A percentile compares a stretch with the other conserved stretches of the same genome.
These are phyloP conservation scores for Hypholoma fasciculare DNA, from an alignment of 768 basidiomycete genomes.

Conservation along the genomic window DNA sequence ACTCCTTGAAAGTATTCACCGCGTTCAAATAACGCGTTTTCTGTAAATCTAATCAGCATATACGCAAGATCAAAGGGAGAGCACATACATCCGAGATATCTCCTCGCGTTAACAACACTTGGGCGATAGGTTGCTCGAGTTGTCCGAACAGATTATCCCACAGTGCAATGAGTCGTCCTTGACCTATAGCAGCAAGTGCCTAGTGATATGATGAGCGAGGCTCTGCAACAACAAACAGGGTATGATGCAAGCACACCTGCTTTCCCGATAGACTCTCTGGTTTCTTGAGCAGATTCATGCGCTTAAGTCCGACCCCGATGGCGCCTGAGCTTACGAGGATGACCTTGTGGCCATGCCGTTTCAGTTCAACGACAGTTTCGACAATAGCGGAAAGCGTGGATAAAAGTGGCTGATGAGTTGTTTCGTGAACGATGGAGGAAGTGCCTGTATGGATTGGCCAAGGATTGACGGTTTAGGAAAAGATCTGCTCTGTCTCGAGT, in stretches of 20 bases:
- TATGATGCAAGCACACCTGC: constrained; percentile 59
- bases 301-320: constrained; percentile 92
- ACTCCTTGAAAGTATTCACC: constrained; percentile 90
- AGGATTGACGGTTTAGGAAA: constrained; percentile 1
- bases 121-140: constrained; percentile 93
- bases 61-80: neutral
- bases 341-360: constrained; percentile 84
- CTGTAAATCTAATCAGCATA: constrained; percentile 38
- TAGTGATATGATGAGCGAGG: constrained; percentile 26
- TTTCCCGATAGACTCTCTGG: constrained; percentile 89
- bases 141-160: constrained; percentile 98
- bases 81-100: constrained; percentile 91
- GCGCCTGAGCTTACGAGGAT: constrained; percentile 96
- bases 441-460: constrained; percentile 56
- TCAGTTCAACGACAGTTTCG: constrained; percentile 83
- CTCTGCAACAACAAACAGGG: neutral
- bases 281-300: constrained; percentile 80
- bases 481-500: neutral
- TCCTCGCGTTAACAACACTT: constrained; percentile 89
- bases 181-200: constrained; percentile 97
- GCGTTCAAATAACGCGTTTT: constrained; percentile 95
- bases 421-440: constrained; percentile 95
- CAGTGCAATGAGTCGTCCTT: constrained; percentile 92
- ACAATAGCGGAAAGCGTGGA: constrained; percentile 91
- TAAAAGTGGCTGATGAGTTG: constrained; percentile 87